Base-by-base conservation (phyloP, 805 yeast genomes). In the Ogataea neopini region DNA sequence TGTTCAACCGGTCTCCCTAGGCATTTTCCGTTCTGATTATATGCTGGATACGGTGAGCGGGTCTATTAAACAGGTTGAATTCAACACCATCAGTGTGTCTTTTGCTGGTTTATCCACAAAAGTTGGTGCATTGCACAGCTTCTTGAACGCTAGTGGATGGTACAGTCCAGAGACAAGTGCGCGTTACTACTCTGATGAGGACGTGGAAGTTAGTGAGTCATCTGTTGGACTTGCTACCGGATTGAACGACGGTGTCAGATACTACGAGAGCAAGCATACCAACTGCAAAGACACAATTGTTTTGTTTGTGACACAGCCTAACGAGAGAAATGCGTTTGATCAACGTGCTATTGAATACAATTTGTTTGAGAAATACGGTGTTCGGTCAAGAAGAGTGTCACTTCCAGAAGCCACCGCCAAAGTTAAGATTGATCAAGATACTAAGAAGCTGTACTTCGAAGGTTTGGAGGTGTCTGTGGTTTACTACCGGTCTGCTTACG, bases 1-100 rank as follows among this genome's bases (percentile, higher is more conserved):
- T 32, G 69, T 68, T 2, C 96, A 87, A 62, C 79, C 82, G 1
- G 72, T 88, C 30, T 78, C 90, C 0, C 72, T 91, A 38, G 98
- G 97, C 0, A 67, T 94, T 8, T 91, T 90, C 66, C 79, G 99
- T 64, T 85, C 95, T 0, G 99, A 94, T 62, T 94, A 92, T 60
- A 81, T 94, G 82, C 70, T 82, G 29, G 83, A 84, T 29, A 60
- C 64, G 22, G 61, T 66, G 48, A 63, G 76, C n/a, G 73, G 75
- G 34, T 64, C 67, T 22, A 85, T 92, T 59, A 91, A 92, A 62
- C 99, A 94, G 67, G 94, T 94, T 43, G 99, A 94, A 66, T 92
- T 92, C 71, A 94, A 94, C 68, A 91, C 99, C 1, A 88, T 94
- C 3, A 86, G 96, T 59, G 96, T 92, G 3, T 91, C 97, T 1